These are phyloP conservation scores for Penicillium sp. DNA, from an alignment of 2,329 filamentous ascomycete species.

Conservation along the genomic window DNA sequence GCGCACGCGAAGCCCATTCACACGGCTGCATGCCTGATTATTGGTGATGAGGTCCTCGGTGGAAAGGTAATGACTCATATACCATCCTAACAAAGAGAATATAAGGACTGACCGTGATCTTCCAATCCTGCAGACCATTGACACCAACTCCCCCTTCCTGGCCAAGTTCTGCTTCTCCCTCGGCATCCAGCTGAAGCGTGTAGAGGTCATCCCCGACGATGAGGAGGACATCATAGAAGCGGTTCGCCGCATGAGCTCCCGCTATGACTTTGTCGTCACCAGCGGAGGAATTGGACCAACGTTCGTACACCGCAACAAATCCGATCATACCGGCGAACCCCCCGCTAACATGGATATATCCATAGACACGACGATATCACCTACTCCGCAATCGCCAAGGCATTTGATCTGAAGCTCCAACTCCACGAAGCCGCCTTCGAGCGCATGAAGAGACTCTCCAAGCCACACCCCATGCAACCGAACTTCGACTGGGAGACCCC, in stretches of 20 bases:
- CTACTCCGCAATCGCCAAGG: constrained; percentile 89
- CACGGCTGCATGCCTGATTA: constrained; percentile 89
- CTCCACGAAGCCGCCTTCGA: constrained; percentile 75
- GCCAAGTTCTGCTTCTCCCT: constrained; percentile 67
- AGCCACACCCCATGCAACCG: constrained; percentile 69
- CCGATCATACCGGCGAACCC: background rate
- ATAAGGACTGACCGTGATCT: background rate
- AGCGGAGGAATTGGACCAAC: constrained; percentile 95
- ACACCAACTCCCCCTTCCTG: constrained; percentile 66
- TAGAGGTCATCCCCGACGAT: constrained; percentile 94
- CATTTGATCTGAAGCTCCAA: constrained; percentile 73
- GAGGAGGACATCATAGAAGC: constrained; percentile 88
- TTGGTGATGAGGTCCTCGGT: constrained; percentile 94
- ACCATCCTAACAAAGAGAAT: background rate
- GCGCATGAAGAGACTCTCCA: constrained; percentile 80
- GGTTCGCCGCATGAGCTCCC: constrained; percentile 78
- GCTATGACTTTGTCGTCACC: constrained; percentile 93
- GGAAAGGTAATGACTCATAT: constrained; percentile 70
- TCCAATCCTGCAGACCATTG: constrained; percentile 53
- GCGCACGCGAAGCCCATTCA: constrained; percentile 64
- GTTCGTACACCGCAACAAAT: constrained; percentile 52
- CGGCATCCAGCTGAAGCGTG: constrained; percentile 71
- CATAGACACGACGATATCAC: constrained; percentile 93
- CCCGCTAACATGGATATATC: constrained; percentile 5
- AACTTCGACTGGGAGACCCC: constrained; percentile 84